Evolutionary conservation across 2,329 filamentous ascomycete genomes (phyloP).

Genomic region (Xylogone sp.): DNA sequence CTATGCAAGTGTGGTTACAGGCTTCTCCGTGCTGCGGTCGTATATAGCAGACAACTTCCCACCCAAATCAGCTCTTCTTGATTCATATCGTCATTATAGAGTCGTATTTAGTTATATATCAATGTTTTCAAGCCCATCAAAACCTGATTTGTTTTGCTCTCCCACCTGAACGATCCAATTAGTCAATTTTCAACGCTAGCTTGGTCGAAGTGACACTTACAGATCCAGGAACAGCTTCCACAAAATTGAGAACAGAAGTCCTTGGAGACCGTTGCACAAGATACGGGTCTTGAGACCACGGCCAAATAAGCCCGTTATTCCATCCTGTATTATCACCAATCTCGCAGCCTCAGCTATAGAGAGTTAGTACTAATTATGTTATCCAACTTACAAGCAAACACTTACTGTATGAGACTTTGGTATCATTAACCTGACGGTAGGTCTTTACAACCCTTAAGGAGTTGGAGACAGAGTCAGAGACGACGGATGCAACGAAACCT

Average conservation of each 20-base stretch:
- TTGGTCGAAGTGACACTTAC: no score
- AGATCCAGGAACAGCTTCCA: slow-evolving; percentile 46
- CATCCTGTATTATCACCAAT: slow-evolving; percentile 37
- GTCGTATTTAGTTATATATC: no score
- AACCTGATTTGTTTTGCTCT: slow-evolving; percentile 6
- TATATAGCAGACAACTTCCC: no score
- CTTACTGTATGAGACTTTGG: slow-evolving; percentile 41
- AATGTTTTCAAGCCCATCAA: no score
- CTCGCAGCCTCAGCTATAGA: slow-evolving; percentile 37
- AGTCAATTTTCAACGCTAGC: neutral
- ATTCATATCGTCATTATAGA: no score
- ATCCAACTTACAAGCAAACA: no score
- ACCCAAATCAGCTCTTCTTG: no score
- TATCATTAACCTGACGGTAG: slow-evolving; percentile 46
- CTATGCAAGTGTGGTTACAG: no score
- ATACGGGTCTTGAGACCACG: slow-evolving; percentile 44
- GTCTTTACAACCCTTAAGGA: slow-evolving; percentile 45
- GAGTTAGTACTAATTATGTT: neutral
- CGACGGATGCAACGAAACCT: slow-evolving; percentile 40
- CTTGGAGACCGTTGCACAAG: slow-evolving; percentile 43
- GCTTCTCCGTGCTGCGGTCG: no score
- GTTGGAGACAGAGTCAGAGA: slow-evolving; percentile 44
- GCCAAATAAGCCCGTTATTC: slow-evolving; percentile 38
- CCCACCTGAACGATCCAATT: slow-evolving; percentile 6
- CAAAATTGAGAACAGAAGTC: slow-evolving; percentile 43